Conservation (phyloP, 2,329 filamentous ascomycete genomes). For the Claviceps sp. region DNA sequence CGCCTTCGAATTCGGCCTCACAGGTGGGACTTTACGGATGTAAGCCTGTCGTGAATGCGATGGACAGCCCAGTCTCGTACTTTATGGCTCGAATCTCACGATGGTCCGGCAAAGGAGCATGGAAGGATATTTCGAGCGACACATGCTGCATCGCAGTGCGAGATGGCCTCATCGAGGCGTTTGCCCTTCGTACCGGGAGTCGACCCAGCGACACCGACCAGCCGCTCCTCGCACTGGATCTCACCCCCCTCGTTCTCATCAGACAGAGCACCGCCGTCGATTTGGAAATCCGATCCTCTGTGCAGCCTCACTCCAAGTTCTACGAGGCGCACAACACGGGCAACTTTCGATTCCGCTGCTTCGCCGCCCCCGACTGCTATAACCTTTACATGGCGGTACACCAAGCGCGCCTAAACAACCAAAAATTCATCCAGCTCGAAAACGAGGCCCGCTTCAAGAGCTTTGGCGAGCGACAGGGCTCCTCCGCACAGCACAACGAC, state of each 20-base stretch:
- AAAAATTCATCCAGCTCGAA: conserved; percentile 62
- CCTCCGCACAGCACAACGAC: conserved; percentile 12
- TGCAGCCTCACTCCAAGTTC: conserved; percentile 58
- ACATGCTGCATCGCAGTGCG: conserved; percentile 42
- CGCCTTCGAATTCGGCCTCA: conserved; percentile 71
- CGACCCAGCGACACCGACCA: conserved; percentile 19
- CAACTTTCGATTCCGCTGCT: conserved; percentile 84
- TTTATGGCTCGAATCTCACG: conserved; percentile 44
- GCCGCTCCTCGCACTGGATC: conserved; percentile 58
- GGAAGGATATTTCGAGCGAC: conserved; percentile 43
- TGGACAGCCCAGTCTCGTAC: conserved; percentile 26
- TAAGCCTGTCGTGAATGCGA: conserved; percentile 16
- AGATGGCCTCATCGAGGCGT: conserved; percentile 46
- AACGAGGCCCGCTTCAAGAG: conserved; percentile 57
- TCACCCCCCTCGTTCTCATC: conserved; percentile 83
- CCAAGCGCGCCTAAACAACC: conserved; percentile 78
- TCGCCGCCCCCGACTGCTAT: conserved; percentile 63
- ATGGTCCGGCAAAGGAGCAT: conserved; percentile 47
- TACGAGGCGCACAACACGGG: conserved; percentile 44
- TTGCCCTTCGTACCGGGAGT: conserved; percentile 25
- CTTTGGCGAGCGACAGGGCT: conserved; percentile 44
- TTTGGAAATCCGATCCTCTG: conserved; percentile 82
- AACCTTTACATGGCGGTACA: conserved; percentile 79
- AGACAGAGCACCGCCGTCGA: conserved; percentile 85
- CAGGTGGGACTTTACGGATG: conserved; percentile 49